These are phyloP conservation scores for Euphorbia tirucalli DNA, from an alignment of 345 rosid genomes.

Conservation along the genomic window DNA sequence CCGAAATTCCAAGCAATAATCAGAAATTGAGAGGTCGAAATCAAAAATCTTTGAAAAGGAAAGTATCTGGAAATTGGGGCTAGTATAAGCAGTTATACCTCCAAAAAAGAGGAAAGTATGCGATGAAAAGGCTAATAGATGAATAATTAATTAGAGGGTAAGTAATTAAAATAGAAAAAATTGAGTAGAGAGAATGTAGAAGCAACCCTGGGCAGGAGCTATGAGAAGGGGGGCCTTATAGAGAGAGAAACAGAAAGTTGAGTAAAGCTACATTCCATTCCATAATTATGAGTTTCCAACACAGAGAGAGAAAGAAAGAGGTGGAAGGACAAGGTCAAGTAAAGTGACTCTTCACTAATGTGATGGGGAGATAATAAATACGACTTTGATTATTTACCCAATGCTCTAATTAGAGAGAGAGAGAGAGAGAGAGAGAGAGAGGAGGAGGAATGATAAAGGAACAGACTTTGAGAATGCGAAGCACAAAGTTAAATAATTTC, in stretches of 20 bases:
- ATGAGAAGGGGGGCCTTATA: constrained; percentile 18
- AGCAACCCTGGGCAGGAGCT: not conserved
- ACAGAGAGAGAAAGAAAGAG: constrained; percentile 21
- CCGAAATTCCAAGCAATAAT: not conserved
- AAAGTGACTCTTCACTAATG: constrained; percentile 8
- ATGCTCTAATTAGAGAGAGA: not conserved
- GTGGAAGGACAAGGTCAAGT: constrained; percentile 8
- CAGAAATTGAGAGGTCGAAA: constrained; percentile 6
- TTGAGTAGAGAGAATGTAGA: constrained; percentile 15
- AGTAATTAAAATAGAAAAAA: not conserved
- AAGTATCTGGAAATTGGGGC: no score
- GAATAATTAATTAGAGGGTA: constrained; percentile 2
- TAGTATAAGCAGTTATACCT: not conserved
- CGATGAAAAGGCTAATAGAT: not conserved
- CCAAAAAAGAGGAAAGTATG: not conserved
- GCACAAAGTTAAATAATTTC: not conserved
- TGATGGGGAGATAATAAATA: constrained; percentile 5
- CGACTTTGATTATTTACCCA: constrained; percentile 24
- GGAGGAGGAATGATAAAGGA: not conserved
- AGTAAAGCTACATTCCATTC: constrained; percentile 35
- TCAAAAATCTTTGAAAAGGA: not conserved
- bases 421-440: constrained; percentile 9
- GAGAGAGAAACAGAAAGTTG: constrained; percentile 25
- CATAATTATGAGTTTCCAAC: constrained; percentile 24
- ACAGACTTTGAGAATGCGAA: not conserved